These are phyloP conservation scores for Populus hybrid DNA, from an alignment of 441 rosid genomes.

Conservation along the genomic window DNA sequence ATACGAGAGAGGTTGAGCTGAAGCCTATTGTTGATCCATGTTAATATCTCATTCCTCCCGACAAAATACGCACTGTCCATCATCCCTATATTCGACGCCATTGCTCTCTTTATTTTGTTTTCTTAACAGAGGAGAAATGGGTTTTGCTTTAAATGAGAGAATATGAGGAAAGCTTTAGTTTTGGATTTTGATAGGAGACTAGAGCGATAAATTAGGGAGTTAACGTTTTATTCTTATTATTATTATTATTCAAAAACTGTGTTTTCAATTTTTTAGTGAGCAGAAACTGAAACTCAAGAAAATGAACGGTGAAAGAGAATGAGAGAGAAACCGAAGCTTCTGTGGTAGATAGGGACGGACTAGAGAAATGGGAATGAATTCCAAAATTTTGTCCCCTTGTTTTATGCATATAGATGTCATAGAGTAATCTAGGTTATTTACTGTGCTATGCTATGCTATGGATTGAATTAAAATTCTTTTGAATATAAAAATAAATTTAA, in stretches of 20 bases:
- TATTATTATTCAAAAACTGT: neutral
- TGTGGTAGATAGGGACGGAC: neutral
- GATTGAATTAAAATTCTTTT: no score
- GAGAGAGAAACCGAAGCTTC: constrained; percentile 3
- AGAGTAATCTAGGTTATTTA: no score
- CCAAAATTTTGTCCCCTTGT: neutral
- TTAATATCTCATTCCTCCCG: constrained; percentile 86
- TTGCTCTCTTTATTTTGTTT: constrained; percentile 13
- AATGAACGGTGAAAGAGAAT: constrained; percentile 15
- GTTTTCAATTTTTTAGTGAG: neutral
- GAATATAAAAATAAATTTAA: no score
- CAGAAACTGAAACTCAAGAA: constrained; percentile 9
- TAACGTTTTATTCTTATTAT: neutral
- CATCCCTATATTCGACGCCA: constrained; percentile 92
- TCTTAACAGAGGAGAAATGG: neutral
- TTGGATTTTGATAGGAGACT: neutral
- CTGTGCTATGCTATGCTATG: no score
- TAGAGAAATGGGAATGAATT: neutral
- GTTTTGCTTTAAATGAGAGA: neutral
- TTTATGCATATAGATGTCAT: neutral
- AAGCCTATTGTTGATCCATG: constrained; percentile 89
- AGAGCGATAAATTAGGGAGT: constrained; percentile 14
- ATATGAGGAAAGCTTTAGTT: neutral
- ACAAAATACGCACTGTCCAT: constrained; percentile 98
- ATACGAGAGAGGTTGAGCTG: constrained; percentile 87